Conservation (phyloP, 2,329 filamentous ascomycete genomes). For the Alternaria infectoria region DNA sequence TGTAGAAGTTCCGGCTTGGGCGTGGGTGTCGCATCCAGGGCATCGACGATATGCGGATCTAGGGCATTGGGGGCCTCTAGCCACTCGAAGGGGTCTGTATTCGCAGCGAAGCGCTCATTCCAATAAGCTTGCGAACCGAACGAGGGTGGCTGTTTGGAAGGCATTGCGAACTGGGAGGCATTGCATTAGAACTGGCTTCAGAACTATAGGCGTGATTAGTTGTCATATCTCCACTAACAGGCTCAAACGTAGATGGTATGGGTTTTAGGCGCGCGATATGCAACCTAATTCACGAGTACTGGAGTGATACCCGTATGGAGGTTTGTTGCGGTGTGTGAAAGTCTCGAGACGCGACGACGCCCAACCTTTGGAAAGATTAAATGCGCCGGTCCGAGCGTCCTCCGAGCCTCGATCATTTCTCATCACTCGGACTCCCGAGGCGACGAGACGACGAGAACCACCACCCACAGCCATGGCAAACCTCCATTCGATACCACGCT, state of each 20-base stretch:
- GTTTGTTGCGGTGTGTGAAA: not conserved
- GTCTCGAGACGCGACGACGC: not conserved
- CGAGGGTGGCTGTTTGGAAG: conserved; percentile 27
- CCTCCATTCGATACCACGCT: conserved; percentile 43
- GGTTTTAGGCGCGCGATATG: not conserved
- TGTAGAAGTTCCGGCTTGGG: conserved; percentile 41
- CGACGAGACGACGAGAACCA: conserved; percentile 20
- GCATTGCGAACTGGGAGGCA: not conserved
- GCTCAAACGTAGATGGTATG: not conserved
- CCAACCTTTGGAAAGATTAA: not conserved
- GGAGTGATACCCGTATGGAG: not conserved
- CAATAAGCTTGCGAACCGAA: conserved; percentile 48
- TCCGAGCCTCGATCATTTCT: conserved; percentile 11
- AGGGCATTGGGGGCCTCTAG: conserved; percentile 40
- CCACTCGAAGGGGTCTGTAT: conserved; percentile 48
- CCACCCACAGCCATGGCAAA: conserved; percentile 37
- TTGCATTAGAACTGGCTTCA: not conserved
- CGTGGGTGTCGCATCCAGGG: conserved; percentile 19
- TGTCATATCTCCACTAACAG: conserved; percentile 2
- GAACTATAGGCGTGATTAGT: conserved; percentile 5
- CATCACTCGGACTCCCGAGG: conserved; percentile 25
- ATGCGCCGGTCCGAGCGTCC: conserved; percentile 25
- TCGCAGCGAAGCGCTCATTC: conserved; percentile 45
- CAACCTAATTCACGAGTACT: not conserved
- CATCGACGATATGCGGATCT: conserved; percentile 35